Evolutionary conservation across 352 stramenopile genomes (phyloP), one percentile per base, ranked within the genome.

Genomic region (Globisporangium sylvaticum): DNA sequence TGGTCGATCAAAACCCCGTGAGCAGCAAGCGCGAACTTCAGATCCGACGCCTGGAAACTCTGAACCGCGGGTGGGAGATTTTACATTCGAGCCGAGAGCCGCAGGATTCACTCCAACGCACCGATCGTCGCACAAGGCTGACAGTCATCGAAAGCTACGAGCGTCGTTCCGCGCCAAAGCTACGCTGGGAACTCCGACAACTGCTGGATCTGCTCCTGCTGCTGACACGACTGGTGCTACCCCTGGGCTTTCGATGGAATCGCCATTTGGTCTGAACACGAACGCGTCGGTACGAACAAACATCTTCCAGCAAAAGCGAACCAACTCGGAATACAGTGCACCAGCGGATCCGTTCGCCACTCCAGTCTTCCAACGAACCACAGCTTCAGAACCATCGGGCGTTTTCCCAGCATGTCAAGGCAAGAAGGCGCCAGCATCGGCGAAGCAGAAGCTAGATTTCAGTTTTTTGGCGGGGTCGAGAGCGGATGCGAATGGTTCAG

Each of bases 271-370:
- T 1, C 68, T 80, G 8, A 64, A 75, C 18, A 62, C 65, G 32
- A 39, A 62, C 18, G 57, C 73, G 8, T 44, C 64, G 3, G 29
- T 52, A 14, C 54, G 34, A 37, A 70, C 64, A 27, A 69, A 59
- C 55, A 76, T 79, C 56, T 80, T 75, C 50, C 65, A 75, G 58
- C 67, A 74, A 24, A 46, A 74, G 42, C 64, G 73, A 37, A 61
- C 39, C 48, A 64, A 66, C 22, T 67, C 70, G 60, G 69, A 65
- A 34, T 65, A 67, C n/a, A 79, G 62, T 27, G 65, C 78, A 14
- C 71, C 76, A 2, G 79, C 74, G 10, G 74, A 90, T 70, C 79
- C 72, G 8, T 86, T 87, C 58, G 78, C 74, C 56, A 86, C 62
- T 8, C 76, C 73, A 10, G 71, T 77, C 4, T 89, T 81, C 57